Evolutionary conservation across 495 filamentous ascomycete genomes (phyloP), one percentile per base, ranked within the genome.

Genomic region (Haplographium delicatum): DNA sequence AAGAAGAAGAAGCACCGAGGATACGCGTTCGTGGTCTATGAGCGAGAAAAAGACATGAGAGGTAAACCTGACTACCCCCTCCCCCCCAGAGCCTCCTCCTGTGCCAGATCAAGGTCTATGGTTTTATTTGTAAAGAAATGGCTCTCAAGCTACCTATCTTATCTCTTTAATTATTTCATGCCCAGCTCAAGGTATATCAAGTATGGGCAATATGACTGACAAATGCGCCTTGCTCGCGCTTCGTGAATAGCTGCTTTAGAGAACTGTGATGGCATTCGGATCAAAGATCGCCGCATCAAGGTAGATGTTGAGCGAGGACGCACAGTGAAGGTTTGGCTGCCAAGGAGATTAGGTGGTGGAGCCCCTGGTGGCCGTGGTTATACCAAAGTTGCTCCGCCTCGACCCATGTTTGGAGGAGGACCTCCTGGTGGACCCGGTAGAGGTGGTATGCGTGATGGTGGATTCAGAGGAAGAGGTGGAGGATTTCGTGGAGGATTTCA

Each of bases 31-130:
- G 84, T 98, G 58, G 90, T 96, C 40, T 98, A 90, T 66, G 91
- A 97, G 69, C 83, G 88, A 62, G 93, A 97, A 68, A 91, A 91
- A 70, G 93, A 98, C 63, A 96, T 98, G 94, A 96, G 95, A 85
- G 91, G 93, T 96, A 95, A 76, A 69, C 58, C 63, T 47, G 62
- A 49, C 54, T 57, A 65, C 50, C 49, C 65, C 61, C 56, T 50
- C 61, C 56, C 62, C 51, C 49, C 54, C 61, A 61, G 51, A 64
- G 63, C 65, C 62, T 63, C 54, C 62, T 60, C 61, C 68, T n/a
- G n/a, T n/a, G 59, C 63, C 58, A 60, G 55, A 60, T 31, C 19
- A 24, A 37, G 42, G 46, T 39, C 64, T 49, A 65, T 70, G 58
- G 60, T 51, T 49, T 64, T 54, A 54, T 65, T 66, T 70, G 68